Evolutionary conservation across 78 protist species (phyloP).

Genomic region (Monosiga brevicollis): DNA sequence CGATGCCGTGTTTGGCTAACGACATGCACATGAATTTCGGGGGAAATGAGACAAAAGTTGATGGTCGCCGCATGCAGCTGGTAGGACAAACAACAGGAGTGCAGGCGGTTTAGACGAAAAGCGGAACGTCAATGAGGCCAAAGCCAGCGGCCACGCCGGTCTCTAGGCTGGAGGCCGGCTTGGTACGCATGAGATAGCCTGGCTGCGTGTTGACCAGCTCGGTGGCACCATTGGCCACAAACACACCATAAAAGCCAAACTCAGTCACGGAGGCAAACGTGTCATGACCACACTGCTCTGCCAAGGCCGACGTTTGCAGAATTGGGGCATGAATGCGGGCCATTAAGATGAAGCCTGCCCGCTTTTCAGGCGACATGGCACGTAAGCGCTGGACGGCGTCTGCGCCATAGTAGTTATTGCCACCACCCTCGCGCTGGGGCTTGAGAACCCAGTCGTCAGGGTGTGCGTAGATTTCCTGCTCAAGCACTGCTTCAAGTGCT

Average conservation of each 20-base stretch:
- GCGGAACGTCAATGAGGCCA: constrained; percentile 59
- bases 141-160: constrained; percentile 87
- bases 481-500: no score
- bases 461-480: not conserved
- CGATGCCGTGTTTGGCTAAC: no score
- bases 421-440: constrained; percentile 96
- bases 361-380: constrained; percentile 13
- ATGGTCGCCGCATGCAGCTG: no score
- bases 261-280: constrained; percentile 23
- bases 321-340: constrained; percentile 56
- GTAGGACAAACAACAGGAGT: not conserved
- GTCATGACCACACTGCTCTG: not conserved
- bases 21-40: no score
- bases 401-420: constrained; percentile 54
- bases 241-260: constrained; percentile 55
- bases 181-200: constrained; percentile 74
- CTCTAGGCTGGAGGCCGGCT: constrained; percentile 57
- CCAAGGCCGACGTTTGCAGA: not conserved
- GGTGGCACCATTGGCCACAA: not conserved
- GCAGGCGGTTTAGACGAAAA: not conserved
- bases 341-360: constrained; percentile 67
- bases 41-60: no score
- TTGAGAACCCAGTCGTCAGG: constrained; percentile 73
- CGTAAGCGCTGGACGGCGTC: constrained; percentile 6
- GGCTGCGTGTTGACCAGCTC: constrained; percentile 25